Percentiles rank a stretch among this genome's conserved stretches.
Evolutionary conservation across 2,329 filamentous ascomycete species (phyloP).

Genomic region (Aspergillus sp.): DNA sequence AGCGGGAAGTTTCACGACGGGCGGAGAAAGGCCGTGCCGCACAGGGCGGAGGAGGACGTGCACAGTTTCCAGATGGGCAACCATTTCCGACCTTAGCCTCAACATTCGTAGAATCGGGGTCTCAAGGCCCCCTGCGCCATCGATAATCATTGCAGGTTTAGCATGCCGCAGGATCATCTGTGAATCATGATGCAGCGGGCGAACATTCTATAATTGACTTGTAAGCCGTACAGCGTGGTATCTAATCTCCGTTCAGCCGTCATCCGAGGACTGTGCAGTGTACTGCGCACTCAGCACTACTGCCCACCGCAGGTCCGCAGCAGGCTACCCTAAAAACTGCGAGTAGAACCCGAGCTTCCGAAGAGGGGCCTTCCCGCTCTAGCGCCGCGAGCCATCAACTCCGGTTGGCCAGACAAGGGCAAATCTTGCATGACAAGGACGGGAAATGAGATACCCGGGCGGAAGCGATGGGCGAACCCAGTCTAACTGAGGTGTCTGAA

Average conservation of each 20-base stretch:
- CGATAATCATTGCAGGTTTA: neutral
- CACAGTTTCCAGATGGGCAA: slow-evolving; percentile 1
- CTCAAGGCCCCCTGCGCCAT: neutral
- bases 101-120: neutral
- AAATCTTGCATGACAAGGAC: slow-evolving; percentile 19
- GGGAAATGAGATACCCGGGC: neutral
- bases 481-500: neutral
- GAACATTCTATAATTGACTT: neutral
- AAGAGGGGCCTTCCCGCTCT: slow-evolving; percentile 18
- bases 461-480: neutral
- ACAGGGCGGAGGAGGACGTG: neutral
- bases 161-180: neutral
- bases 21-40: slow-evolving; percentile 4
- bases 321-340: neutral
- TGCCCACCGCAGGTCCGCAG: neutral
- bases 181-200: neutral
- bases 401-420: slow-evolving; percentile 19
- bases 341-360: slow-evolving; percentile 20
- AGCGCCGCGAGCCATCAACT: slow-evolving; percentile 19
- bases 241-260: neutral
- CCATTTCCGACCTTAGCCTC: neutral
- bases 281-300: neutral
- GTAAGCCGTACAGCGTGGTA: neutral
- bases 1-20: slow-evolving; percentile 12
- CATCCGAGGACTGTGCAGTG: neutral